Evolutionary conservation across 2,329 filamentous ascomycete species (phyloP).

Genomic region (Claviceps capensis): DNA sequence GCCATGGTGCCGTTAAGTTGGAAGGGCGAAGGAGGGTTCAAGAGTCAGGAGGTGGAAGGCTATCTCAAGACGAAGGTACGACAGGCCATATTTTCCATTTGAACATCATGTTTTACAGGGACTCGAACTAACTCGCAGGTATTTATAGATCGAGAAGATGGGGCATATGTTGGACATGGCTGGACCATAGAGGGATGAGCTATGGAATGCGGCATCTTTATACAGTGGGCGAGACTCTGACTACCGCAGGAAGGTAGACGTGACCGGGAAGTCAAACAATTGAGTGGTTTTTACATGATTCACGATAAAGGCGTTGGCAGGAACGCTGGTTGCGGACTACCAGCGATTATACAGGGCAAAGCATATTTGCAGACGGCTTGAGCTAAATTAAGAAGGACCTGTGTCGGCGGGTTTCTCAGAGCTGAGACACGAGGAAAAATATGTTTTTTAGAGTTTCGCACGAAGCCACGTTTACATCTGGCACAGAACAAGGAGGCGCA

Average conservation of each 20-base stretch:
- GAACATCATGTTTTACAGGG: background rate
- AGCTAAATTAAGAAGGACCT: background rate
- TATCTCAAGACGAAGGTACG: slow-evolving; percentile 89
- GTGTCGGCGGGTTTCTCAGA: no score
- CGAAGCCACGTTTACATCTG: background rate
- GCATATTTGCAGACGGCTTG: background rate
- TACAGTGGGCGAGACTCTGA: background rate
- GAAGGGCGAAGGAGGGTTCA: slow-evolving; percentile 73
- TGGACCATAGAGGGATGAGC: slow-evolving; percentile 7
- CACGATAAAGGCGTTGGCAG: background rate
- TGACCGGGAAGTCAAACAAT: background rate
- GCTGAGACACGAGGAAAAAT: background rate
- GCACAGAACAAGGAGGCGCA: background rate
- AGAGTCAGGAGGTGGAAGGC: slow-evolving; percentile 78
- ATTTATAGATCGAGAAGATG: slow-evolving; percentile 66
- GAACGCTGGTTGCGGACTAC: background rate
- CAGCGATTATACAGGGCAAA: background rate
- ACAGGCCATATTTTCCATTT: background rate
- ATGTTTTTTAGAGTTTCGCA: background rate
- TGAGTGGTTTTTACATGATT: background rate
- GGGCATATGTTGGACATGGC: slow-evolving; percentile 60
- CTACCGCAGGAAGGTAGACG: background rate
- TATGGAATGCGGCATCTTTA: background rate
- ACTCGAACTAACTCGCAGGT: slow-evolving; percentile 6
- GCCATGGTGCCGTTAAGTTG: slow-evolving; percentile 93